Evolutionary conservation across 352 stramenopile species (phyloP).

Genomic region (Pythium monospermum): DNA sequence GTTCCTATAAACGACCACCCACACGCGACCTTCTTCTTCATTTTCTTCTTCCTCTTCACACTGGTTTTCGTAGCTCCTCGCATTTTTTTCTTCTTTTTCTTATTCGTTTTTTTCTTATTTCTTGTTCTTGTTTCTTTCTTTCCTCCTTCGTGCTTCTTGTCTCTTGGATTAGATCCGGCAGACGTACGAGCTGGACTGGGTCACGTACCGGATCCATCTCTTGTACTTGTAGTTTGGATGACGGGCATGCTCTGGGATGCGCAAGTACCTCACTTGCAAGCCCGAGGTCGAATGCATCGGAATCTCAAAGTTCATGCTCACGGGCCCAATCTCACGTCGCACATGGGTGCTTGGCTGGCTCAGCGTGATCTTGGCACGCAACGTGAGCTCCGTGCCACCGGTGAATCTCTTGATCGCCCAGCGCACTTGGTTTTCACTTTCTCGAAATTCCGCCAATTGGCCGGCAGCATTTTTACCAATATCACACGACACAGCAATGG

Average conservation of each 20-base stretch:
- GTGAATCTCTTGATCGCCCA: conserved; percentile 97
- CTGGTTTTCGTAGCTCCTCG: no score
- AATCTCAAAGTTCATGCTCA: conserved; percentile 99
- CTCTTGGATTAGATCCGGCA: conserved; percentile 89
- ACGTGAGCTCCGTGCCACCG: conserved; percentile 92
- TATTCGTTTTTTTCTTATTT: no score
- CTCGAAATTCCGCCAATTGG: conserved; percentile 93
- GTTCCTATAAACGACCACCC: no score
- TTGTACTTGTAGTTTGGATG: conserved; percentile 98
- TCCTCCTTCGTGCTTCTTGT: no score
- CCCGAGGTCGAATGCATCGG: conserved; percentile 99
- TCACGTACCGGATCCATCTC: conserved; percentile 99
- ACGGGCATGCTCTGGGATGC: conserved; percentile 93
- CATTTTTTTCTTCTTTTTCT: no score
- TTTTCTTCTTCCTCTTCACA: no score
- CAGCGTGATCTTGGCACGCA: conserved; percentile 91
- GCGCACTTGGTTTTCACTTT: conserved; percentile 93
- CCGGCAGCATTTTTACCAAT: conserved; percentile 68
- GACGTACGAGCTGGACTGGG: conserved; percentile 97
- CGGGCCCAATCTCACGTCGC: conserved; percentile 94
- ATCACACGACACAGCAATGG: conserved; percentile 72
- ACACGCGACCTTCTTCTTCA: no score
- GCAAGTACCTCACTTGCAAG: conserved; percentile 97
- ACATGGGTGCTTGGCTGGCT: conserved; percentile 67
- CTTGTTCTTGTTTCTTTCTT: no score